Evolutionary conservation across 345 rosid genomes (phyloP).

Genomic region (Physaria fendleri): DNA sequence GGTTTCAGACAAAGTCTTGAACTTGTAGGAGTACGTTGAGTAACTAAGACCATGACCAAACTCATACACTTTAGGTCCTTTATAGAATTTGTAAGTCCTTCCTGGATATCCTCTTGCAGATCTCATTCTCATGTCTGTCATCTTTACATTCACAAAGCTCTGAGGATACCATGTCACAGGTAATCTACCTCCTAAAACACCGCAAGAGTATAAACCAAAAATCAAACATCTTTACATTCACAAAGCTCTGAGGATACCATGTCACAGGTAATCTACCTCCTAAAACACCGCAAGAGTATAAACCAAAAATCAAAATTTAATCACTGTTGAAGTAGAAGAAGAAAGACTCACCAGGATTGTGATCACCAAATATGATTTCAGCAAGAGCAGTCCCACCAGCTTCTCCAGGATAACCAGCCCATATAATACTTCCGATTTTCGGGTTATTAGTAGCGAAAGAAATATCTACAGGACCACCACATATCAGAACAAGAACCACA

Average conservation of each 20-base stretch:
- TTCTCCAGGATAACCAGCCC: constrained; percentile 98
- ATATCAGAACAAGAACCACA: constrained; percentile 57
- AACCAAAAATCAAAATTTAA: not conserved
- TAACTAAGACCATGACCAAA: constrained; percentile 83
- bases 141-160: constrained; percentile 51
- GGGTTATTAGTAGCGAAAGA: constrained; percentile 49
- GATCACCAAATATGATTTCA: constrained; percentile 83
- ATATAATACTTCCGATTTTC: constrained; percentile 65
- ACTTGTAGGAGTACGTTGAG: constrained; percentile 51
- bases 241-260: constrained; percentile 72
- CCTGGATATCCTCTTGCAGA: constrained; percentile 72
- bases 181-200: constrained; percentile 72
- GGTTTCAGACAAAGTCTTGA: constrained; percentile 24
- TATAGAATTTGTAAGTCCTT: constrained; percentile 76
- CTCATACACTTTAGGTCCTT: constrained; percentile 53
- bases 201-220: not conserved
- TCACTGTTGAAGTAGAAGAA: not conserved
- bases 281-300: constrained; percentile 23
- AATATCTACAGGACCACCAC: constrained; percentile 85
- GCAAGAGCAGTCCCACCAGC: constrained; percentile 75
- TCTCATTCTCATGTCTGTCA: constrained; percentile 92
- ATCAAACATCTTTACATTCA: constrained; percentile 49
- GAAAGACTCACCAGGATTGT: constrained; percentile 64
- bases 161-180: constrained; percentile 89
- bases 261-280: constrained; percentile 89